phyloP scores from a whole-genome alignment of 1,139 yeast species.

The Candida frijolesensis region DNA sequence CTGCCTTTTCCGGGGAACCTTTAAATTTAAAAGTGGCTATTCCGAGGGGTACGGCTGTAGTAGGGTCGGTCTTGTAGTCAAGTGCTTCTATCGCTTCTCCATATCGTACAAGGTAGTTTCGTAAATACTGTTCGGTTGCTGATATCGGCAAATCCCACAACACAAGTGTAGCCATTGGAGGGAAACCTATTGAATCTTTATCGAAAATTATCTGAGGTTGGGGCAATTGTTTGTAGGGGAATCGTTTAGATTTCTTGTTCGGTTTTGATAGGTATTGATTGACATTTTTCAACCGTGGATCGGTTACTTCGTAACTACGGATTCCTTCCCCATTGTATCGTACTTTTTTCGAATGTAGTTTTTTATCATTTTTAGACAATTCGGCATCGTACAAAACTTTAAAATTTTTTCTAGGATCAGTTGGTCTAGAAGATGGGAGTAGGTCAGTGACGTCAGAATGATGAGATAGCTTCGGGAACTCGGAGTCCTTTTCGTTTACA shows the following conservation, averaged over 20 bases:
- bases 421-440: conserved; percentile 16
- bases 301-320: conserved; percentile 21
- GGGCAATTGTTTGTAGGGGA: conserved; percentile 51
- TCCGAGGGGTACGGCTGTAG: conserved; percentile 80
- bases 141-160: conserved; percentile 63
- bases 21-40: conserved; percentile 66
- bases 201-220: conserved; percentile 63
- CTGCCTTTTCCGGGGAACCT: conserved; percentile 59
- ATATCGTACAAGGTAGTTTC: conserved; percentile 55
- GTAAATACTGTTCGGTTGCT: conserved; percentile 49
- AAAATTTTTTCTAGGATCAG: conserved; percentile 35
- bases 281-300: conserved; percentile 37
- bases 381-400: conserved; percentile 65
- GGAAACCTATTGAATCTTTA: conserved; percentile 72
- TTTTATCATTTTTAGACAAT: conserved; percentile 30
- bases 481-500: conserved; percentile 32
- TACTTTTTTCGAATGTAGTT: conserved; percentile 41
- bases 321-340: conserved; percentile 38
- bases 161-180: conserved; percentile 71
- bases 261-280: conserved; percentile 42
- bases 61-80: conserved; percentile 68
- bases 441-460: conserved; percentile 27
- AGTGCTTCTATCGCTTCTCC: conserved; percentile 60
- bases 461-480: conserved; percentile 33
- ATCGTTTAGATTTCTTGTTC: conserved; percentile 43